Percentiles rank a stretch among this genome's conserved stretches.
phyloP scores from a whole-genome alignment of 352 stramenopile genomes.

The Pythium guiyangense region DNA sequence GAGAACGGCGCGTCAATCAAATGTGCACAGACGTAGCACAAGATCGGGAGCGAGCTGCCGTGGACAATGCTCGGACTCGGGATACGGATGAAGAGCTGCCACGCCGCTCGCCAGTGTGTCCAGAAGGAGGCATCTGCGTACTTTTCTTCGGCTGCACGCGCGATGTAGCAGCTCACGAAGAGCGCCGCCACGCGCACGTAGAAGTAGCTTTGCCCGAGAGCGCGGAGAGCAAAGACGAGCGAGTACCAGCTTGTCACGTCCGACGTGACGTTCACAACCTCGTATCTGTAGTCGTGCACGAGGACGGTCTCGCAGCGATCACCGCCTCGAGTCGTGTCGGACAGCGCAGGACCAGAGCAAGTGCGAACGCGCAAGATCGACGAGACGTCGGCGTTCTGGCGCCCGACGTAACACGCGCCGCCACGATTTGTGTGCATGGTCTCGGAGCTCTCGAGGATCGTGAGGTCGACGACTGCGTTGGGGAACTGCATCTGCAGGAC shows the following conservation, averaged over 20 bases:
- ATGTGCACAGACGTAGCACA: conserved; percentile 41
- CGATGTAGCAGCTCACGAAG: conserved; percentile 12
- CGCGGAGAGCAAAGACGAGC: conserved; percentile 17
- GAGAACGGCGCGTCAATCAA: conserved; percentile 34
- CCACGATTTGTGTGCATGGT: neutral
- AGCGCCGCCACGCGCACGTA: conserved; percentile 5
- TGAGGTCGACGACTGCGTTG: conserved; percentile 3
- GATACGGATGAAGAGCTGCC: conserved; percentile 29
- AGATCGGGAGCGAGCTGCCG: conserved; percentile 35
- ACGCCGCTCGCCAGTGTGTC: neutral
- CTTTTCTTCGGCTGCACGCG: conserved; percentile 1
- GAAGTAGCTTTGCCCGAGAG: conserved; percentile 11
- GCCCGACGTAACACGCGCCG: neutral
- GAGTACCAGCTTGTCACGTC: conserved; percentile 26
- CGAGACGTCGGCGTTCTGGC: conserved; percentile 3
- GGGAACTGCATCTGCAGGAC: neutral
- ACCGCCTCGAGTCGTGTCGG: neutral
- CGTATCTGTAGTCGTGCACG: conserved; percentile 42
- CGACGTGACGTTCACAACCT: conserved; percentile 18
- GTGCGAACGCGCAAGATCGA: conserved; percentile 9
- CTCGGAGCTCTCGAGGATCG: conserved; percentile 8
- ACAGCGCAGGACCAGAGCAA: conserved; percentile 1
- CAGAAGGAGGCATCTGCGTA: neutral
- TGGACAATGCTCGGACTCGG: conserved; percentile 48
- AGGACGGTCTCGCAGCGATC: conserved; percentile 28